These are phyloP conservation scores for Anthoceros angustus DNA, from an alignment of 225 moss, liverwort and hornwort genomes.

Conservation along the genomic window DNA sequence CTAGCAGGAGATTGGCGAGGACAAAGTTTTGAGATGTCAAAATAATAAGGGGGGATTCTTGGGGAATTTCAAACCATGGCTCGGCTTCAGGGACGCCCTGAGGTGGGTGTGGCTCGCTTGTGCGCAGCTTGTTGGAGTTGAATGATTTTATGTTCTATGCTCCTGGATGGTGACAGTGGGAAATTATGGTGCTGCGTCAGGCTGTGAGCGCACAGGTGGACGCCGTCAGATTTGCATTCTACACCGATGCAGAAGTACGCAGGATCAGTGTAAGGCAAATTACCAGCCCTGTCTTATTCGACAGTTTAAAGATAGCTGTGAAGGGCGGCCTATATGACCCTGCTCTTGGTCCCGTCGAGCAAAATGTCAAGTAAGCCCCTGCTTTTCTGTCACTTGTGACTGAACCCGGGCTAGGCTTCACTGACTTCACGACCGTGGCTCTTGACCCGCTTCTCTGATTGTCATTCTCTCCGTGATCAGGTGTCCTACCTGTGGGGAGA, in stretches of 20 bases:
- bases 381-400: not conserved
- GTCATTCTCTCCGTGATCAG: slow-evolving; percentile 23
- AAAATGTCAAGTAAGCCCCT: slow-evolving; percentile 27
- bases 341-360: slow-evolving; percentile 70
- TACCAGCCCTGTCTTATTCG: slow-evolving; percentile 71
- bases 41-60: no score
- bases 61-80: slow-evolving; percentile 24
- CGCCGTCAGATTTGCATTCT: slow-evolving; percentile 76
- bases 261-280: slow-evolving; percentile 80
- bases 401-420: not conserved
- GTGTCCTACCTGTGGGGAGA: slow-evolving; percentile 65
- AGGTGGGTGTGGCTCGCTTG: slow-evolving; percentile 14
- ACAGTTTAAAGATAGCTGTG: slow-evolving; percentile 69
- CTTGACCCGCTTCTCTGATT: not conserved
- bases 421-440: no score
- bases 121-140: slow-evolving; percentile 2
- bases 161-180: not conserved
- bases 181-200: slow-evolving; percentile 17
- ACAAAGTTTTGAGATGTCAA: no score
- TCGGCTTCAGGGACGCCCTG: slow-evolving; percentile 51
- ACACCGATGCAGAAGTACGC: slow-evolving; percentile 66
- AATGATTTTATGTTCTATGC: not conserved
- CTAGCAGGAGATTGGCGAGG: no score
- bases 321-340: slow-evolving; percentile 78
- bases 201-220: slow-evolving; percentile 66